Percentiles rank a stretch among this genome's conserved stretches.
phyloP scores from a whole-genome alignment of 768 basidiomycete species.

The Lactarius tabidus region DNA sequence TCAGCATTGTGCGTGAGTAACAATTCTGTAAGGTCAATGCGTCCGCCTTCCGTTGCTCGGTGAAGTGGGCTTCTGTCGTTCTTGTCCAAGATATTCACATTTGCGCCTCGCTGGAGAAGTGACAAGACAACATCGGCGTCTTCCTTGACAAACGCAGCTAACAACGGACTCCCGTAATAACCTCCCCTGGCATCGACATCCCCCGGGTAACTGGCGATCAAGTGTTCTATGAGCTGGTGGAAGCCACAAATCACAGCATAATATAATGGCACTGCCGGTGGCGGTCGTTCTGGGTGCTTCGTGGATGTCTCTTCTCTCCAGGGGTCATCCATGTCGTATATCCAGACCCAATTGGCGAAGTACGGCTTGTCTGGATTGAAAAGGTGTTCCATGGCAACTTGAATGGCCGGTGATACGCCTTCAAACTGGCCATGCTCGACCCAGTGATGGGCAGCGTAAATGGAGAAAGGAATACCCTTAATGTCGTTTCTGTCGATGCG shows the following conservation, averaged over 20 bases:
- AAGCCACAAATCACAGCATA: not conserved
- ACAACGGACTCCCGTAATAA: not conserved
- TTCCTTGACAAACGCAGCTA: not conserved
- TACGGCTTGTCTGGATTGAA: not conserved
- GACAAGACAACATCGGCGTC: not conserved
- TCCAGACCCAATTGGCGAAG: conserved; percentile 1
- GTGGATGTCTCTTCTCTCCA: not conserved
- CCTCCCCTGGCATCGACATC: not conserved
- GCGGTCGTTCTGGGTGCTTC: not conserved
- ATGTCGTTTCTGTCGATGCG: not conserved
- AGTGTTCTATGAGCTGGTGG: not conserved
- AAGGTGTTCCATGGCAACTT: conserved; percentile 1
- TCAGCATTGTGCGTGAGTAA: no score
- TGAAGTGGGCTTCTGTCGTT: not conserved
- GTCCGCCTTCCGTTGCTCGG: not conserved
- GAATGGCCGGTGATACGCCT: not conserved
- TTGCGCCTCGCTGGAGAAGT: conserved; percentile 1
- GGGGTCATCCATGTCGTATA: not conserved
- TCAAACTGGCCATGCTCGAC: not conserved
- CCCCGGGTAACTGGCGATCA: not conserved
- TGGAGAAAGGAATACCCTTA: not conserved
- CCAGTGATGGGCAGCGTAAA: conserved; percentile 8
- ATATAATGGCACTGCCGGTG: not conserved
- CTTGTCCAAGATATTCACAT: not conserved
- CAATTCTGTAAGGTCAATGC: not conserved